These are phyloP conservation scores for Mangifera indica DNA, from an alignment of 345 rosid species.

Conservation along the genomic window DNA sequence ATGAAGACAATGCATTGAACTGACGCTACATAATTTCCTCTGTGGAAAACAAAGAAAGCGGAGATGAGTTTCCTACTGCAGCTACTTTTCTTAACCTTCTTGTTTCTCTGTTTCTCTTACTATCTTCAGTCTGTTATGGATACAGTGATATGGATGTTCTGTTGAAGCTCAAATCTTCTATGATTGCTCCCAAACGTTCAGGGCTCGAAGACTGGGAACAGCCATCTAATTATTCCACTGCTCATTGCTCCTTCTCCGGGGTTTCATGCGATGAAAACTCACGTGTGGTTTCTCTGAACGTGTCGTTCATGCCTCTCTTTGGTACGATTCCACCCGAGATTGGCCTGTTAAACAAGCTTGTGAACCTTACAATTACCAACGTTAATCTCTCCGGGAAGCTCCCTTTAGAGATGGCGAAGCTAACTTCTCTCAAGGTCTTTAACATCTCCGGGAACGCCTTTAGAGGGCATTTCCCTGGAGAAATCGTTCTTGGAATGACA, in stretches of 20 bases:
- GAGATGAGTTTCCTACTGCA: conserved; percentile 25
- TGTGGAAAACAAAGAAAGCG: not conserved
- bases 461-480: conserved; percentile 57
- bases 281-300: conserved; percentile 61
- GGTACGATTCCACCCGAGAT: conserved; percentile 72
- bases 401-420: conserved; percentile 58
- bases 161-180: conserved; percentile 58
- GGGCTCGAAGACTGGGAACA: conserved; percentile 81
- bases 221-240: conserved; percentile 32
- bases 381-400: conserved; percentile 57
- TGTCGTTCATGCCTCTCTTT: conserved; percentile 44
- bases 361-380: conserved; percentile 54
- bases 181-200: conserved; percentile 48
- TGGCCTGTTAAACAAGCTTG: conserved; percentile 55
- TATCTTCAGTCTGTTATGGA: conserved; percentile 29
- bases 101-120: conserved; percentile 23
- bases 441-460: conserved; percentile 66
- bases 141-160: conserved; percentile 57
- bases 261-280: conserved; percentile 52
- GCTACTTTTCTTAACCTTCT: conserved; percentile 11
- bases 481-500: conserved; percentile 43
- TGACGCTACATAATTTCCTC: conserved; percentile 20
- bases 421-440: conserved; percentile 54
- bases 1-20: conserved; percentile 36
- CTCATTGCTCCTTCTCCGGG: conserved; percentile 84